Evolutionary conservation across 371 early-diverging fungal species (phyloP).

Genomic region (Circinella umbellata): DNA sequence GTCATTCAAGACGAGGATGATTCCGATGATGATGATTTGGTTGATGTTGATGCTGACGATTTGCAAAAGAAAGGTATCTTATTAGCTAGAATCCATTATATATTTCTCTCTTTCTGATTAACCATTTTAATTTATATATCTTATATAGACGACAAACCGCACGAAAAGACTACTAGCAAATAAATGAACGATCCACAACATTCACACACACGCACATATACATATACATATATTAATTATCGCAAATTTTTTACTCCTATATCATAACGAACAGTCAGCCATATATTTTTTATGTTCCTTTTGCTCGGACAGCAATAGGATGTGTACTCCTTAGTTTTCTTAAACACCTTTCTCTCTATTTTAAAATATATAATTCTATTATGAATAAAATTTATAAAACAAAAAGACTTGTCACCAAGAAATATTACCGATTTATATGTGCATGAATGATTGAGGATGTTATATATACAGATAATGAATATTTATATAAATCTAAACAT

Average conservation of each 20-base stretch:
- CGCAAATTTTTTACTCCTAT: too few relatives aligned
- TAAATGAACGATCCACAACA: background rate
- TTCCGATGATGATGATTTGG: slow-evolving; percentile 30
- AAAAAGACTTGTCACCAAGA: too few relatives aligned
- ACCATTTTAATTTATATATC: background rate
- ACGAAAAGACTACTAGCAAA: background rate
- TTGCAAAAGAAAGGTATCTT: slow-evolving; percentile 3
- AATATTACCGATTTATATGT: too few relatives aligned
- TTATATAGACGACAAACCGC: background rate
- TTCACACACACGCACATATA: background rate
- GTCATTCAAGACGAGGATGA: slow-evolving; percentile 38
- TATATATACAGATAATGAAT: background rate
- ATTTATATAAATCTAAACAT: background rate
- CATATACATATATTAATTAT: background rate
- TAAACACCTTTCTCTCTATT: too few relatives aligned
- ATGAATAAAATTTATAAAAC: too few relatives aligned
- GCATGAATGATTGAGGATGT: background rate
- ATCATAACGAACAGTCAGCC: too few relatives aligned
- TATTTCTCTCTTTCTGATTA: background rate
- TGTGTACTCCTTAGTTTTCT: background rate
- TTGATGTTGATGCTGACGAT: slow-evolving; percentile 31
- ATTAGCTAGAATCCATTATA: too few relatives aligned
- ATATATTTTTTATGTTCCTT: too few relatives aligned
- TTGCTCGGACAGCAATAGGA: too few relatives aligned
- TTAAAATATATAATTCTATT: too few relatives aligned